Evolutionary conservation across 495 filamentous ascomycete genomes (phyloP), one percentile per base, ranked within the genome.

Genomic region (Penicillium daleae): DNA sequence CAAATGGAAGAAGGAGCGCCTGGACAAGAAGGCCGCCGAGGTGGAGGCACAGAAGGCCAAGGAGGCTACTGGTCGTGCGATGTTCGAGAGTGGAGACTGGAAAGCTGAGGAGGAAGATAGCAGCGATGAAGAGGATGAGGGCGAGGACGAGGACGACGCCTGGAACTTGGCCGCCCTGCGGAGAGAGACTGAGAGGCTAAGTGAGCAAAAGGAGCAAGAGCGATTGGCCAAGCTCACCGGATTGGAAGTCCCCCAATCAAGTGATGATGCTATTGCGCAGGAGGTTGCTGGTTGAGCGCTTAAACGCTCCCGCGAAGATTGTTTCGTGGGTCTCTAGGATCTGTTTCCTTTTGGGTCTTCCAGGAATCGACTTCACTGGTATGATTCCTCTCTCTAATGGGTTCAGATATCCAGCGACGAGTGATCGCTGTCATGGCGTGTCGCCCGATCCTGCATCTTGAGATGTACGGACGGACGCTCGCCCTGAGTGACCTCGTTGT

Each of bases 51-150:
- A 87, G 66, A 82, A 89, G 74, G 91, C 92, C 63, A 98, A 97
- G 82, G 95, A 99, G 67, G 92, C 91, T 19, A 99, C 96, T 29
- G 95, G 95, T 66, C 85, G 93, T 76, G 90, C 92, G 27, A 79
- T 99, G 77, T 99, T 99, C 75, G 95, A 99, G 77, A 91, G 90
- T 74, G 95, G 95, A 66, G 92, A 93, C 74, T 99, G 96, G 96
- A 81, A 86, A 60, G 84, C 77, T 53, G 87, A 86, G 51, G 89
- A 87, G 22, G 87, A 87, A 12, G 85, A 85, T 35, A 86, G 83
- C 4, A 83, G 82, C 7, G 85, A 85, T 53, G 87, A 88, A 22
- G 56, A 55, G 8, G 84, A 82, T 22, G 86, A 74, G 19, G 87
- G 76, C 51, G 84, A 82, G n/a, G 86, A 75, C 33, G 80, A 71